Conservation (phyloP, 1,284 basidiomycete species). For the Termitomyces sp. region DNA sequence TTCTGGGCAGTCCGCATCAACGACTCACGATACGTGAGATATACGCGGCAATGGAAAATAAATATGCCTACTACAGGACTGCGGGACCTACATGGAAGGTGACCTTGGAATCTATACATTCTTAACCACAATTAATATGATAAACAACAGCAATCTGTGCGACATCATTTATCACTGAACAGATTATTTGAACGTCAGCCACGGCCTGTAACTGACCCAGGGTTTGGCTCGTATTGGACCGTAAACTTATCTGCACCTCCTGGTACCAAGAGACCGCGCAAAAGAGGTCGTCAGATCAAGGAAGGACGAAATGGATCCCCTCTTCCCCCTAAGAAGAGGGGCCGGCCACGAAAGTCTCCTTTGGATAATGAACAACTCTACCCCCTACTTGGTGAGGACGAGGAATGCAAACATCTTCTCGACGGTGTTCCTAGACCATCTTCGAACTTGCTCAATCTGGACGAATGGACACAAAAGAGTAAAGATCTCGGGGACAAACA, state of each 20-base stretch:
- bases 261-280: slow-evolving; percentile 75
- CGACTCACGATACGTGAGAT: slow-evolving; percentile 79
- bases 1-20: slow-evolving; percentile 66
- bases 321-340: slow-evolving; percentile 35
- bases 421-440: background rate
- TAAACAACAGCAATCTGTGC: slow-evolving; percentile 65
- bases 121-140: slow-evolving; percentile 10
- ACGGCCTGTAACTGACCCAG: slow-evolving; percentile 74
- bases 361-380: slow-evolving; percentile 10
- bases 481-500: slow-evolving; percentile 21
- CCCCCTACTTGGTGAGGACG: slow-evolving; percentile 21
- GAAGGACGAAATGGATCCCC: slow-evolving; percentile 27
- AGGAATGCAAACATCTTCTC: slow-evolving; percentile 17
- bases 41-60: slow-evolving; percentile 76
- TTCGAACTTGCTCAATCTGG: slow-evolving; percentile 1
- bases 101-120: slow-evolving; percentile 8
- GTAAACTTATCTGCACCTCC: slow-evolving; percentile 75
- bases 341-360: slow-evolving; percentile 39
- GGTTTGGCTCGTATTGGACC: slow-evolving; percentile 81
- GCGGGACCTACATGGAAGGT: slow-evolving; percentile 82
- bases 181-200: slow-evolving; percentile 74
- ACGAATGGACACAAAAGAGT: slow-evolving; percentile 11
- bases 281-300: slow-evolving; percentile 63
- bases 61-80: slow-evolving; percentile 72
- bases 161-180: slow-evolving; percentile 76